Conservation (phyloP, 345 rosid species). For the Lagerstroemia speciosa region DNA sequence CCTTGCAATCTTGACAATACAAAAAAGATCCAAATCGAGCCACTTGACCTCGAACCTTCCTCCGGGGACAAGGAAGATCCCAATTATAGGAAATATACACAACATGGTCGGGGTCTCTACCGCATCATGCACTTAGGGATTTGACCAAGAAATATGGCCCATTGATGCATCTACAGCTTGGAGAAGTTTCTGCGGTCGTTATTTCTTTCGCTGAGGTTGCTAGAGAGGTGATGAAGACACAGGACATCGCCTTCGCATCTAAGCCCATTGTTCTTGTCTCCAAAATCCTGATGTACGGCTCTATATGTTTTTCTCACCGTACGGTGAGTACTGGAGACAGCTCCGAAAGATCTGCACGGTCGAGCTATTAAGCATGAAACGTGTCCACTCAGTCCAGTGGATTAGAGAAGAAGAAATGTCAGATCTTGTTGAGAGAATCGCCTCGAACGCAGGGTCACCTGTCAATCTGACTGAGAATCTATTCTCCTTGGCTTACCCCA, state of each 20-base stretch:
- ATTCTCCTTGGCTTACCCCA: not conserved
- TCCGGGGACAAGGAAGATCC: constrained; percentile 29
- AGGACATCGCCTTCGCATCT: constrained; percentile 17
- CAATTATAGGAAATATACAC: constrained; percentile 27
- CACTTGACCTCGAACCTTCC: constrained; percentile 8
- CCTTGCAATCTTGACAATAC: not conserved
- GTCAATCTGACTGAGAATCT: constrained; percentile 7
- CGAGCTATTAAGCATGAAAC: constrained; percentile 10
- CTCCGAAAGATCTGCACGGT: constrained; percentile 12
- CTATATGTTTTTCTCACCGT: constrained; percentile 9
- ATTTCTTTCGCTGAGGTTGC: constrained; percentile 22
- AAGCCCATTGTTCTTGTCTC: constrained; percentile 4
- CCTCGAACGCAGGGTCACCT: constrained; percentile 11
- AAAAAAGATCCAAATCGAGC: not conserved
- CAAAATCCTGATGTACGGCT: not conserved
- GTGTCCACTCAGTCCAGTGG: constrained; percentile 13
- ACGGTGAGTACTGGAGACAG: constrained; percentile 26
- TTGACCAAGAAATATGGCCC: constrained; percentile 6
- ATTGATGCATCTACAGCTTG: constrained; percentile 15
- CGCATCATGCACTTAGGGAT: constrained; percentile 14
- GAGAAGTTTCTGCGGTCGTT: constrained; percentile 16
- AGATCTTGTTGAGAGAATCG: constrained; percentile 2
- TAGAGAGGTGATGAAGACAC: constrained; percentile 21
- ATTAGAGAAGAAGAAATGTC: constrained; percentile 20
- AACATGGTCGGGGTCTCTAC: constrained; percentile 15